These are phyloP conservation scores for Neospermospora avenae DNA, from an alignment of 2,329 filamentous ascomycete species.

Conservation along the genomic window DNA sequence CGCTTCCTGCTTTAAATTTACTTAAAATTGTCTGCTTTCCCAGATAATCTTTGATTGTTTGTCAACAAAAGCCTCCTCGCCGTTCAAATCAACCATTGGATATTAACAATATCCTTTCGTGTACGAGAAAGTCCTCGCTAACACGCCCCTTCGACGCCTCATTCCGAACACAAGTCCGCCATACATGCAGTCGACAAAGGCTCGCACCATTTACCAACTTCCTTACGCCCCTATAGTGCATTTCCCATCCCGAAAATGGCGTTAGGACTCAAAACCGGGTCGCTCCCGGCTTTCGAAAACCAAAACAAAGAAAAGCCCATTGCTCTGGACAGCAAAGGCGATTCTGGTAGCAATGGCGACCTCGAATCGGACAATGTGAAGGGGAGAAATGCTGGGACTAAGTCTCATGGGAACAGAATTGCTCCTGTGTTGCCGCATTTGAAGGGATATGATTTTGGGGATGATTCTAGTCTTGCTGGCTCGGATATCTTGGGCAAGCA, in stretches of 20 bases:
- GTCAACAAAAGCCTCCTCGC: not conserved
- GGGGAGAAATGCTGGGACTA: constrained; percentile 11
- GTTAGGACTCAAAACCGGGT: constrained; percentile 21
- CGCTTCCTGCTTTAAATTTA: too few relatives aligned
- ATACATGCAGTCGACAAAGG: constrained; percentile 24
- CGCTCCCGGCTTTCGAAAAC: constrained; percentile 6
- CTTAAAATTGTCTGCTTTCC: not conserved
- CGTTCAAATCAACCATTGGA: too few relatives aligned
- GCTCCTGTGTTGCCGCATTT: constrained; percentile 34
- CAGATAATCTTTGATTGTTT: not conserved
- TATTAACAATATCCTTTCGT: too few relatives aligned
- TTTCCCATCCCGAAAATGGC: constrained; percentile 35
- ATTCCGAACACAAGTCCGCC: not conserved
- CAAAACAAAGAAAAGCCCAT: not conserved
- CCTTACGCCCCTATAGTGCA: constrained; percentile 29
- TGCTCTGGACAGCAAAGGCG: constrained; percentile 5
- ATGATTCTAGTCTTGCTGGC: constrained; percentile 23
- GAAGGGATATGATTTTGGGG: constrained; percentile 25
- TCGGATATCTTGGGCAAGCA: constrained; percentile 52
- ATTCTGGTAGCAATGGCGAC: constrained; percentile 7
- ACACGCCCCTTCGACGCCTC: constrained; percentile 5
- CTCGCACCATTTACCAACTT: constrained; percentile 13
- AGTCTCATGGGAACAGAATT: constrained; percentile 28
- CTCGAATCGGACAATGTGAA: constrained; percentile 13
- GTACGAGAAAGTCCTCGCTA: constrained; percentile 14